phyloP scores from a whole-genome alignment of 768 basidiomycete species.

The Pleurotus citrinopileatus region DNA sequence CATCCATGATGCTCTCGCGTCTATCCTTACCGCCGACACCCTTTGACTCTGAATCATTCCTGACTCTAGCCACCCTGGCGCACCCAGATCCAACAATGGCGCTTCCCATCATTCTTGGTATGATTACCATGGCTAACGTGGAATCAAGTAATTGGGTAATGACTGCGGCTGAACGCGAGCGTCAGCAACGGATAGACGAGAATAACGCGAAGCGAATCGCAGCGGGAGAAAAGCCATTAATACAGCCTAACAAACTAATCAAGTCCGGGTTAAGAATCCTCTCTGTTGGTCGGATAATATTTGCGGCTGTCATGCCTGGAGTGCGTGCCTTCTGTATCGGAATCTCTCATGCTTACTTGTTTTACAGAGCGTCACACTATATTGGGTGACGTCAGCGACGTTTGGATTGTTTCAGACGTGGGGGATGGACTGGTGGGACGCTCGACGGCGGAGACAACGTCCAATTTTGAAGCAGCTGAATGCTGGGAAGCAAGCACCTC shows the following conservation, averaged over 20 bases:
- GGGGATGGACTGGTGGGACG: constrained; percentile 64
- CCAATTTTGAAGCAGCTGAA: neutral
- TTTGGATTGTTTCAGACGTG: constrained; percentile 77
- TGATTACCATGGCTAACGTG: constrained; percentile 76
- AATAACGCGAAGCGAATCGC: constrained; percentile 45
- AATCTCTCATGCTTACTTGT: constrained; percentile 10
- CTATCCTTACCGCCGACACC: constrained; percentile 59
- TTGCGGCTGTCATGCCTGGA: constrained; percentile 69
- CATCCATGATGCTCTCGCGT: constrained; percentile 54
- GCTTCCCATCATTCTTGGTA: constrained; percentile 68
- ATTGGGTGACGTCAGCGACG: constrained; percentile 75
- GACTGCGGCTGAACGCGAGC: constrained; percentile 53
- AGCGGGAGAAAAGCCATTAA: constrained; percentile 39
- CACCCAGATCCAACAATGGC: constrained; percentile 70
- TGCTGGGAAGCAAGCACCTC: neutral
- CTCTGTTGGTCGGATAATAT: constrained; percentile 63
- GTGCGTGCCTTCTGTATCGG: constrained; percentile 35
- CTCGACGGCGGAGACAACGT: constrained; percentile 30
- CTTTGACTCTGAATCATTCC: constrained; percentile 74
- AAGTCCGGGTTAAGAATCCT: constrained; percentile 53
- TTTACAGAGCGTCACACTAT: constrained; percentile 61
- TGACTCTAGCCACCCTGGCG: constrained; percentile 67
- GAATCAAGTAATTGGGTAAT: constrained; percentile 76
- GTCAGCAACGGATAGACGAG: constrained; percentile 43
- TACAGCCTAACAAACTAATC: constrained; percentile 41